Base-by-base conservation (phyloP, 2,329 filamentous ascomycete species). In the Trichoderma endophyticum region DNA sequence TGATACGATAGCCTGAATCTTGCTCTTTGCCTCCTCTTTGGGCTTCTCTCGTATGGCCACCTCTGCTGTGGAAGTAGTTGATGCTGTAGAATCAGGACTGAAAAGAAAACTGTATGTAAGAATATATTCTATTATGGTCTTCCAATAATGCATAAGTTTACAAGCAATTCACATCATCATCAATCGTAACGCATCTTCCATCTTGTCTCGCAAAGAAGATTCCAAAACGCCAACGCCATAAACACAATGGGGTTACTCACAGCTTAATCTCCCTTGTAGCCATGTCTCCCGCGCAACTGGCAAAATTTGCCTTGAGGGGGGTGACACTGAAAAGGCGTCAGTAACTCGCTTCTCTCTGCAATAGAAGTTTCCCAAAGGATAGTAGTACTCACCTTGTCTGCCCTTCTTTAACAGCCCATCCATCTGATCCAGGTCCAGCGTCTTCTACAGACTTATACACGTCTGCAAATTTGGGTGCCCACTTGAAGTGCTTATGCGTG, bases 271-370 rank as follows among this genome's bases (percentile, higher is more conserved):
- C 93, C 76, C 87, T 86, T 78, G 90, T 86, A 74, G 90, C 84
- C 76, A 90, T 85, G 73, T 90, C 86, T 73, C 88, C 84, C 51
- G 85, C 82, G 12, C 88, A 87, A 80, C 95, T 93, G 88, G 93
- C 94, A 81, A 98, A 99, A 81, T 97, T 98, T 56, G 95, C 95
- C 81, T 93, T 93, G 75, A 98, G 82, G 15, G 95, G 93, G 4
- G 96, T 98, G 71, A 99, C 90, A 81, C 94, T 97, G 5, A 26
- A 3, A 54, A 1, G 11, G 59, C 4, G 56, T 74, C 34, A 77
- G 61, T 36, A 6, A 32, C 57, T 63, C 61, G 57, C 71, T 69
- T 24, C 2, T 36, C 32, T n/a, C 6, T 15, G n/a, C 21, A 14
- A 21, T n/a, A 59, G 9, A n/a, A 6, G 26, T 11, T 4, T 12